A percentile compares a stretch with the other conserved stretches of the same genome.
phyloP scores from a whole-genome alignment of 768 basidiomycete species.

The Holtermannia corniformis region DNA sequence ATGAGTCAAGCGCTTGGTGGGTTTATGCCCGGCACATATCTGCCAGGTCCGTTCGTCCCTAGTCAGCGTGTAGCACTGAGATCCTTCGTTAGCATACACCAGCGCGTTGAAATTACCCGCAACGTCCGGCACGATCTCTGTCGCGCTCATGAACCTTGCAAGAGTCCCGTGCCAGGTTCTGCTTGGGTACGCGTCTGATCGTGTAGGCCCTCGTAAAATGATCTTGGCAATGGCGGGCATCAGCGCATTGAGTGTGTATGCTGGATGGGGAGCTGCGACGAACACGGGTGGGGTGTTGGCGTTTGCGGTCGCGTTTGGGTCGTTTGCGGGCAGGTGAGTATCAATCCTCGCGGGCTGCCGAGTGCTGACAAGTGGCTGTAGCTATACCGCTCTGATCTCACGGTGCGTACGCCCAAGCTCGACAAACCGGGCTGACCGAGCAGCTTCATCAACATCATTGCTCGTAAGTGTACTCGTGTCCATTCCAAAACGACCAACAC shows the following conservation, averaged over 20 bases:
- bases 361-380: background rate
- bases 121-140: slow-evolving; percentile 14
- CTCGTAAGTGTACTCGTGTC: slow-evolving; percentile 7
- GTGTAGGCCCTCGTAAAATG: slow-evolving; percentile 8
- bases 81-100: slow-evolving; percentile 11
- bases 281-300: slow-evolving; percentile 13
- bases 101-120: slow-evolving; percentile 11
- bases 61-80: background rate
- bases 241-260: slow-evolving; percentile 10
- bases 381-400: slow-evolving; percentile 19
- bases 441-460: slow-evolving; percentile 14
- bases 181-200: slow-evolving; percentile 17
- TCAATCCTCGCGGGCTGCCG: background rate
- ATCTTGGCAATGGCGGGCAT: slow-evolving; percentile 13
- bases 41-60: slow-evolving; percentile 13
- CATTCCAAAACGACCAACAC: background rate
- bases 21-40: slow-evolving; percentile 21
- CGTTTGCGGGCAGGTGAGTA: slow-evolving; percentile 16
- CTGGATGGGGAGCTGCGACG: slow-evolving; percentile 19
- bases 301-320: slow-evolving; percentile 17
- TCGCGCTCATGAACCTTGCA: slow-evolving; percentile 21
- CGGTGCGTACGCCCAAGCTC: slow-evolving; percentile 6
- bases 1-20: slow-evolving; percentile 18
- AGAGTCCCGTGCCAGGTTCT: slow-evolving; percentile 21
- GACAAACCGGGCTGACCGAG: background rate